Evolutionary conservation across 805 yeast genomes (phyloP).

Genomic region (Clavispora phyllophila): DNA sequence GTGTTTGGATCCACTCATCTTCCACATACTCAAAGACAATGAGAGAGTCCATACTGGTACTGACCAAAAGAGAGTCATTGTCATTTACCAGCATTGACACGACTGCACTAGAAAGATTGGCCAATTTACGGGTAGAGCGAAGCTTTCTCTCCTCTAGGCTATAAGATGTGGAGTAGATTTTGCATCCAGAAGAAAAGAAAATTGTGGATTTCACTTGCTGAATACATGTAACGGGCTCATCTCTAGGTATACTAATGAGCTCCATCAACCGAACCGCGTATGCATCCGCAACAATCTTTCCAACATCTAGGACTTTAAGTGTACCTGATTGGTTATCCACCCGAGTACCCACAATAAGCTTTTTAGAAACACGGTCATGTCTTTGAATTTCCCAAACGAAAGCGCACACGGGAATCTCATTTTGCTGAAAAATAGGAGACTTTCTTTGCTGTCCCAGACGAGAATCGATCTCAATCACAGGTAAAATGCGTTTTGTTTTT

Average conservation of each 20-base stretch:
- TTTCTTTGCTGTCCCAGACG: slow-evolving; percentile 4
- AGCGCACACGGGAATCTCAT: slow-evolving; percentile 29
- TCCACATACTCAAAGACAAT: slow-evolving; percentile 20
- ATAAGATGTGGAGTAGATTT: slow-evolving; percentile 30
- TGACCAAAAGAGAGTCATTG: slow-evolving; percentile 18
- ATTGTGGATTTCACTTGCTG: slow-evolving; percentile 30
- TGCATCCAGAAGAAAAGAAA: slow-evolving; percentile 26
- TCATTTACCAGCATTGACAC: slow-evolving; percentile 19
- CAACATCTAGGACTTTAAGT: slow-evolving; percentile 32
- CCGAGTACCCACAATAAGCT: slow-evolving; percentile 29
- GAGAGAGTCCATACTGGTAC: slow-evolving; percentile 33
- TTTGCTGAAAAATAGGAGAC: slow-evolving; percentile 16
- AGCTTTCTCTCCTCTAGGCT: slow-evolving; percentile 27
- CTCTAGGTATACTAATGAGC: slow-evolving; percentile 27
- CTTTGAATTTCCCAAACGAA: slow-evolving; percentile 34
- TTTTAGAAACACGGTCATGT: slow-evolving; percentile 28
- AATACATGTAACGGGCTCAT: slow-evolving; percentile 29
- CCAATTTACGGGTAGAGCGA: slow-evolving; percentile 21
- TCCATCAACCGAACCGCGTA: slow-evolving; percentile 22
- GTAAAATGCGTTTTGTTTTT: slow-evolving; percentile 20
- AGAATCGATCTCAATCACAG: slow-evolving; percentile 19
- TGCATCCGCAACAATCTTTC: slow-evolving; percentile 14
- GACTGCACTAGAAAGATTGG: slow-evolving; percentile 28
- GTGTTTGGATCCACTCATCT: slow-evolving; percentile 1
- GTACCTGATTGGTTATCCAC: slow-evolving; percentile 19